Percentiles rank a stretch among this genome's conserved stretches.
Conservation (phyloP, 140 eudicot genomes). For the Anethum foeniculum region DNA sequence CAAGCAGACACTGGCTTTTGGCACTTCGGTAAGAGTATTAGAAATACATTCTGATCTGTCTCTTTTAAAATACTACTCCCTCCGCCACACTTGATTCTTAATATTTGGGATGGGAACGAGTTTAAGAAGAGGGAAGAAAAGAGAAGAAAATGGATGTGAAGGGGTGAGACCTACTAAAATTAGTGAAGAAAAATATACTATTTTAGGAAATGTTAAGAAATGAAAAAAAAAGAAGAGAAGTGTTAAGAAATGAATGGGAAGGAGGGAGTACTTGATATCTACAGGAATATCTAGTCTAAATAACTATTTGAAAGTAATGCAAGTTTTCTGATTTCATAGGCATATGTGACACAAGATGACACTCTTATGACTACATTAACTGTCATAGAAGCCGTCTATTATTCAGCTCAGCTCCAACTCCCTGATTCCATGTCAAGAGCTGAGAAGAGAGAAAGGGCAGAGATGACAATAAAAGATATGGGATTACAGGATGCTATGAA, state of each 20-base stretch:
- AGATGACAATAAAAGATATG: constrained; percentile 21
- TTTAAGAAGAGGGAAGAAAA: too few relatives aligned
- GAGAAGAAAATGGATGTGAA: too few relatives aligned
- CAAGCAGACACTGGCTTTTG: constrained; percentile 16
- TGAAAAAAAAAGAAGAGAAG: too few relatives aligned
- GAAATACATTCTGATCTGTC: background rate
- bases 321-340: constrained; percentile 7
- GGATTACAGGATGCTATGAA: constrained; percentile 17
- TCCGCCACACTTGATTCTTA: too few relatives aligned
- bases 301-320: background rate
- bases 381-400: constrained; percentile 13
- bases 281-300: background rate
- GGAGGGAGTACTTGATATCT: background rate
- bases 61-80: background rate
- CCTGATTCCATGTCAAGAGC: constrained; percentile 15
- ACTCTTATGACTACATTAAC: constrained; percentile 18
- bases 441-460: constrained; percentile 21
- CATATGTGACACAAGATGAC: constrained; percentile 31
- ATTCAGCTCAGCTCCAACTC: constrained; percentile 21
- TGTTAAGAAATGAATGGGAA: too few relatives aligned
- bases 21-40: constrained; percentile 12
- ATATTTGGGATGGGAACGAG: too few relatives aligned
- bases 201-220: too few relatives aligned
- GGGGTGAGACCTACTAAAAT: too few relatives aligned
- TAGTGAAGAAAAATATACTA: too few relatives aligned